Evolutionary conservation across 2,329 filamentous ascomycete species (phyloP).

Genomic region (Colletotrichum destructivum): DNA sequence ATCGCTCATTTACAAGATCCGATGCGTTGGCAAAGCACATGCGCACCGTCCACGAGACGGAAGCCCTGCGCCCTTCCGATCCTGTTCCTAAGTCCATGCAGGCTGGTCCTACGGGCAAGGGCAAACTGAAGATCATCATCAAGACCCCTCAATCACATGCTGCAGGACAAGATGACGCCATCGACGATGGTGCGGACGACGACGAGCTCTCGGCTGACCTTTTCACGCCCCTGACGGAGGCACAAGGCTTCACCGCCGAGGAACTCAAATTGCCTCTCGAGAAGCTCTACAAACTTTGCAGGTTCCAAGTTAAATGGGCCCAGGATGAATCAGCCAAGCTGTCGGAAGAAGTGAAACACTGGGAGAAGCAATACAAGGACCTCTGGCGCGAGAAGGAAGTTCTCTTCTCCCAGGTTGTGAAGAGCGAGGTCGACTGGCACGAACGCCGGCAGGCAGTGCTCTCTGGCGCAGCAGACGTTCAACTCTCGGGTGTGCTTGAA

Average conservation of each 20-base stretch:
- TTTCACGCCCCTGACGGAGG: conserved; percentile 68
- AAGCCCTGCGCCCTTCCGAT: conserved; percentile 86
- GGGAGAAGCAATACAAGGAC: conserved; percentile 77
- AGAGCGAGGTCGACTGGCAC: conserved; percentile 77
- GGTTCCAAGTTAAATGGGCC: conserved; percentile 81
- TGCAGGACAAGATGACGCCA: conserved; percentile 68
- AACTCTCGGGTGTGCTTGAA: conserved; percentile 54
- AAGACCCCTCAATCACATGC: conserved; percentile 72
- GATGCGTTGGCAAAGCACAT: conserved; percentile 98
- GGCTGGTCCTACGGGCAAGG: conserved; percentile 59
- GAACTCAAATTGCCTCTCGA: conserved; percentile 74
- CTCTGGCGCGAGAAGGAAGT: conserved; percentile 88
- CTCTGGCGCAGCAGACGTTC: conserved; percentile 62
- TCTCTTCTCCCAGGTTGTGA: conserved; percentile 80
- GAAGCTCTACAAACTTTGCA: conserved; percentile 77
- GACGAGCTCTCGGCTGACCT: conserved; percentile 73
- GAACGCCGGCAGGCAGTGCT: conserved; percentile 70
- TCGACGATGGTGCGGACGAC: conserved; percentile 67
- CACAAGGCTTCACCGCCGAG: conserved; percentile 75
- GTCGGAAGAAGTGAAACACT: conserved; percentile 73
- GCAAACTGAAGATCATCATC: conserved; percentile 75
- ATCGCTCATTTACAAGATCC: conserved; percentile 94
- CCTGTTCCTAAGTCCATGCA: conserved; percentile 81
- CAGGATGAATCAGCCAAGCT: conserved; percentile 76
- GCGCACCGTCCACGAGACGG: conserved; percentile 98